phyloP scores from a whole-genome alignment of 192 early-diverging fungal genomes.

The Helicostylum pulchrum region DNA sequence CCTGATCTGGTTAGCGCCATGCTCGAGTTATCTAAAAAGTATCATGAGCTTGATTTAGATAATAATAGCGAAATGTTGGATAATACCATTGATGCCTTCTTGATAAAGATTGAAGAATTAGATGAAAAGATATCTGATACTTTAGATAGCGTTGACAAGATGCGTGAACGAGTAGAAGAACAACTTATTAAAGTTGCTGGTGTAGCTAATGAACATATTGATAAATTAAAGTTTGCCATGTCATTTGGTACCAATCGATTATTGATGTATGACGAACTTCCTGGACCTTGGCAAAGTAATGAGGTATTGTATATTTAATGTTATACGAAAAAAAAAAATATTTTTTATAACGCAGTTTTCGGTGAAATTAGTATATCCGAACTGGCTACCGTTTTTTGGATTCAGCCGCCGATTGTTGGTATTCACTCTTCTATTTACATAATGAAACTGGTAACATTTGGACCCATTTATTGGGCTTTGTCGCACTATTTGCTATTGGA shows the following conservation, averaged over 20 bases:
- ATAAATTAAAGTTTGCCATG: constrained; percentile 42
- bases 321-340: constrained; percentile 6
- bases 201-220: constrained; percentile 36
- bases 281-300: constrained; percentile 58
- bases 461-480: constrained; percentile 60
- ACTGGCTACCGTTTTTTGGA: constrained; percentile 56
- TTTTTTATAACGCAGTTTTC: not conserved
- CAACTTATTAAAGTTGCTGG: constrained; percentile 23
- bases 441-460: constrained; percentile 72
- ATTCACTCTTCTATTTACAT: constrained; percentile 61
- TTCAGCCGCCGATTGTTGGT: constrained; percentile 51
- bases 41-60: constrained; percentile 39
- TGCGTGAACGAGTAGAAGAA: constrained; percentile 28
- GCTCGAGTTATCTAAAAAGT: constrained; percentile 44
- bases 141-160: constrained; percentile 19
- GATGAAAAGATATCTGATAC: constrained; percentile 30
- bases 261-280: constrained; percentile 56
- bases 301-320: constrained; percentile 7
- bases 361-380: constrained; percentile 27
- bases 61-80: constrained; percentile 28
- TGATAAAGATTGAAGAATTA: constrained; percentile 33
- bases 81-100: constrained; percentile 27
- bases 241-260: constrained; percentile 51
- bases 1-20: constrained; percentile 42
- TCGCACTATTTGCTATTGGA: constrained; percentile 55